Evolutionary conservation across 1,284 basidiomycete species (phyloP).

Genomic region (Papiliotrema laurentii): DNA sequence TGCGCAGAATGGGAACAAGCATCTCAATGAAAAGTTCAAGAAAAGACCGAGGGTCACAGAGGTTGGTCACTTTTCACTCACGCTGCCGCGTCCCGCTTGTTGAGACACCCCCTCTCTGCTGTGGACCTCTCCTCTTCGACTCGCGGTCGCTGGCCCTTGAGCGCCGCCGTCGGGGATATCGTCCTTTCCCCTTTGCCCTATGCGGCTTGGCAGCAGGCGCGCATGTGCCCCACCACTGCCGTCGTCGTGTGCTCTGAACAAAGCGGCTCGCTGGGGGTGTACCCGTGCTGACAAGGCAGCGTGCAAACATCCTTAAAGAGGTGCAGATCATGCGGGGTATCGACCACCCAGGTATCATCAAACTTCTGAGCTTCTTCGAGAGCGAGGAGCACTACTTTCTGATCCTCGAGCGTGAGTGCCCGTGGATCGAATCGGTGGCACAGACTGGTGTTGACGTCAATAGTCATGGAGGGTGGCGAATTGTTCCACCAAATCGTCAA

Average conservation of each 20-base stretch:
- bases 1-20: constrained; percentile 76
- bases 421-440: no score
- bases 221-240: no score
- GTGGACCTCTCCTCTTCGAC: background rate
- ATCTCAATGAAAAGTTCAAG: constrained; percentile 87
- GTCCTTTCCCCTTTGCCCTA: background rate
- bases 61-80: constrained; percentile 55
- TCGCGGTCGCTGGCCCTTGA: constrained; percentile 25
- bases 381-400: constrained; percentile 91
- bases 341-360: constrained; percentile 84
- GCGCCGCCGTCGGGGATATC: constrained; percentile 9
- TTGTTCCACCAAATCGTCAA: constrained; percentile 99
- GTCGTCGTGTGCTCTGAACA: background rate
- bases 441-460: background rate
- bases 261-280: background rate
- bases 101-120: background rate
- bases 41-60: constrained; percentile 90
- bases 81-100: background rate
- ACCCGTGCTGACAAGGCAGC: constrained; percentile 55
- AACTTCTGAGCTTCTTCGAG: constrained; percentile 83
- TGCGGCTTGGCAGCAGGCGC: no score
- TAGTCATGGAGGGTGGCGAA: constrained; percentile 95
- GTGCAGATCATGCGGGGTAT: constrained; percentile 99
- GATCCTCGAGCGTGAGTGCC: constrained; percentile 74
- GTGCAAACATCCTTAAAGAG: constrained; percentile 98